Evolutionary conservation across 176 grass and related monocot species (phyloP).

Genomic region (Chrysopogon serrulatus): DNA sequence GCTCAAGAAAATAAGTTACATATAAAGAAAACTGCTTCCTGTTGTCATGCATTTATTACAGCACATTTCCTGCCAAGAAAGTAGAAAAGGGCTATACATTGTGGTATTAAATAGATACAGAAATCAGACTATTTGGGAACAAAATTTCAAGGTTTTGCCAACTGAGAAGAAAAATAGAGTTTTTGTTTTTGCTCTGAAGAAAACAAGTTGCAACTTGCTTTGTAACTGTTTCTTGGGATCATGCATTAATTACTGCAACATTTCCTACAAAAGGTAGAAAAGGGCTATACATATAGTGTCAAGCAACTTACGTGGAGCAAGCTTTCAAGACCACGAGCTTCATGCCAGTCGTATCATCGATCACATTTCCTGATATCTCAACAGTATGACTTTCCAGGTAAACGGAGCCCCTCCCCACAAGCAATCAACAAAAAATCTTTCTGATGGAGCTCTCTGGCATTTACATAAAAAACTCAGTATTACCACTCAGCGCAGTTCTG

Average conservation of each 20-base stretch:
- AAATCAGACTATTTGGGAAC: neutral
- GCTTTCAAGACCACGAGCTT: constrained; percentile 75
- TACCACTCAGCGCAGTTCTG: constrained; percentile 61
- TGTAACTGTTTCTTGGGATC: neutral
- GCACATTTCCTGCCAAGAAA: neutral
- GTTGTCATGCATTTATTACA: neutral
- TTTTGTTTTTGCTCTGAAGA: neutral
- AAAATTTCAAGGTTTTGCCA: neutral
- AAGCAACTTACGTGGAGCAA: constrained; percentile 92
- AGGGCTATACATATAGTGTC: neutral
- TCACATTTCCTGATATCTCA: constrained; percentile 81
- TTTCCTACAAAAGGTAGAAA: neutral
- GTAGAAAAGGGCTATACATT: no score
- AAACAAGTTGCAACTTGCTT: neutral
- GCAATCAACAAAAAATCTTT: constrained; percentile 83
- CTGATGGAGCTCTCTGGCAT: constrained; percentile 89
- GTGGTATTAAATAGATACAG: no score
- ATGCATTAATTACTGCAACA: neutral
- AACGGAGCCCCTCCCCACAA: constrained; percentile 68
- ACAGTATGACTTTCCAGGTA: constrained; percentile 59
- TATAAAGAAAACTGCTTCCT: neutral
- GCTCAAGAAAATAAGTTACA: neutral
- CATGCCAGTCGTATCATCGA: constrained; percentile 45
- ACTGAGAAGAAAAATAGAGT: neutral
- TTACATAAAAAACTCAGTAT: constrained; percentile 63